Conservation (phyloP, 2,329 filamentous ascomycete species). For the Neonectria neomacrospora region DNA sequence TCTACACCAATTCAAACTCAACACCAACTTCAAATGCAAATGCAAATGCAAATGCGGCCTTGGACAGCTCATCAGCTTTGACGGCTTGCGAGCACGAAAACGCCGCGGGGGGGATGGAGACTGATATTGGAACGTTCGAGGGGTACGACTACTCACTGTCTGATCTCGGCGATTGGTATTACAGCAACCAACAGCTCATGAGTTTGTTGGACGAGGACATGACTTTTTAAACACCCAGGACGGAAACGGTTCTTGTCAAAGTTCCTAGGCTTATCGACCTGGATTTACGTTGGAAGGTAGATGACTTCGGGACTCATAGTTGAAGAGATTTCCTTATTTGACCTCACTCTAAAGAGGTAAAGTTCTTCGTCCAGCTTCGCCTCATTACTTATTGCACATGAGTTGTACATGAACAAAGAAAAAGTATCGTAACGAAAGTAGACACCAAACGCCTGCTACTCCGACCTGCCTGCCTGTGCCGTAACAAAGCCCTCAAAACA, state of each 20-base stretch:
- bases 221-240: not conserved
- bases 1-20: slow-evolving; percentile 36
- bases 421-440: slow-evolving; percentile 27
- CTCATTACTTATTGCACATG: not conserved
- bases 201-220: slow-evolving; percentile 30
- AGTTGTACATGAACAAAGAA: slow-evolving; percentile 27
- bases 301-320: not conserved
- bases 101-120: not conserved
- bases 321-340: not conserved
- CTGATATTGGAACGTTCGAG: not conserved
- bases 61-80: not conserved
- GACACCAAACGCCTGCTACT: slow-evolving; percentile 28
- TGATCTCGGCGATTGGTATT: slow-evolving; percentile 32
- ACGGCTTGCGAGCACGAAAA: not conserved
- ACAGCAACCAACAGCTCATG: slow-evolving; percentile 36
- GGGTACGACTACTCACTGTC: slow-evolving; percentile 3
- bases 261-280: no score
- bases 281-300: no score
- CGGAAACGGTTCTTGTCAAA: no score
- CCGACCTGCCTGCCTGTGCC: not conserved
- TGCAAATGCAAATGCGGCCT: not conserved
- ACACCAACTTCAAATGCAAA: not conserved
- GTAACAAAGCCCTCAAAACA: slow-evolving; percentile 33
- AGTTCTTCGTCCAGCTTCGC: not conserved
- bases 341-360: not conserved